phyloP scores from a whole-genome alignment of 768 basidiomycete species.

The Ephemerocybe angulata region DNA sequence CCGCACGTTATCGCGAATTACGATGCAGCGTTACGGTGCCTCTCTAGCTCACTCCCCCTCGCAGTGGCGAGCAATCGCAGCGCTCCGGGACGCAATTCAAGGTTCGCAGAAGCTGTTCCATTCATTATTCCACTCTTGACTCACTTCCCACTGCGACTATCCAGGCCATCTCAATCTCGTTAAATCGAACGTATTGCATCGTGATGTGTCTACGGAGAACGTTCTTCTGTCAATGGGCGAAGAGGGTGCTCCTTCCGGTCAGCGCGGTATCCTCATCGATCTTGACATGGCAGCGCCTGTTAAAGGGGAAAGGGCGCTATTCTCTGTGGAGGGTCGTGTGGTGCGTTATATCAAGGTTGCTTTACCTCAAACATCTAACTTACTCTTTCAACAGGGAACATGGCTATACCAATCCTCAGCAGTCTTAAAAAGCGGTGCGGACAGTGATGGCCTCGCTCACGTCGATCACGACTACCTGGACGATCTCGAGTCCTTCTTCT shows the following conservation, averaged over 20 bases:
- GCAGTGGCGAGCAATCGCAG: conserved; percentile 2
- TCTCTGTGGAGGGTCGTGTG: background rate
- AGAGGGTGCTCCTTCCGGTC: background rate
- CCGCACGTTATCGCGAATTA: background rate
- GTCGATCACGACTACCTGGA: background rate
- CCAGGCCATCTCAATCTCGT: background rate
- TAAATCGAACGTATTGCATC: background rate
- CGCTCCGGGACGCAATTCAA: conserved; percentile 11
- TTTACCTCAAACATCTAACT: no score
- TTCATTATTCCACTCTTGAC: background rate
- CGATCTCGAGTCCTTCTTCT: conserved; percentile 1
- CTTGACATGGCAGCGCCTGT: conserved; percentile 2
- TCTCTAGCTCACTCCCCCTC: conserved; percentile 4
- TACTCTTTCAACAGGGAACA: background rate
- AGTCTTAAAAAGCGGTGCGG: background rate
- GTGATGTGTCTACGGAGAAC: conserved; percentile 2
- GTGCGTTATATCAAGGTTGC: background rate
- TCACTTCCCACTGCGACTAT: background rate
- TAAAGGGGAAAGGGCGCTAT: background rate
- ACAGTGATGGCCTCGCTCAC: no score
- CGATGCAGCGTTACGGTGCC: conserved; percentile 8
- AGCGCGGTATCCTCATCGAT: conserved; percentile 5
- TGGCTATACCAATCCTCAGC: background rate
- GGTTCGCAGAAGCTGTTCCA: conserved; percentile 10
- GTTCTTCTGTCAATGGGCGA: background rate